A percentile compares a stretch with the other conserved stretches of the same genome.
phyloP scores from a whole-genome alignment of 257 asterid genomes.

The Rehmannia glutinosa region DNA sequence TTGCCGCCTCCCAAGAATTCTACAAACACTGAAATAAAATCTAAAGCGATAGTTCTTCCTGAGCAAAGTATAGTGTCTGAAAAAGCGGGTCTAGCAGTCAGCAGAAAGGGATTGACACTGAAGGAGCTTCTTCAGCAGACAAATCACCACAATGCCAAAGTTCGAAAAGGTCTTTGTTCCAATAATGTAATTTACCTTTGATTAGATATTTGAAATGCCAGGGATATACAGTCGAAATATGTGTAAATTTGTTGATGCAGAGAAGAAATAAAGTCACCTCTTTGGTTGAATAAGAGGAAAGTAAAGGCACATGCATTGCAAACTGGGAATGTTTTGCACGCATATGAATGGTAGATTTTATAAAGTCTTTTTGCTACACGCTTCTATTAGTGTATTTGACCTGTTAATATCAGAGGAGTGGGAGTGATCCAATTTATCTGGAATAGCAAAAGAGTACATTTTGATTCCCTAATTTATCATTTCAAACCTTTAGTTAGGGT shows the following conservation, averaged over 20 bases:
- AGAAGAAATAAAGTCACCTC: no score
- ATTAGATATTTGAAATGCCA: background rate
- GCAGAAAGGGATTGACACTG: constrained; percentile 79
- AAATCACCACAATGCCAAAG: constrained; percentile 87
- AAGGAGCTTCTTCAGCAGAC: constrained; percentile 98
- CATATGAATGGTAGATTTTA: no score
- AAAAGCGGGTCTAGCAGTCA: constrained; percentile 75
- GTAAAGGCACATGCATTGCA: no score
- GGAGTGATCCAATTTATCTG: background rate
- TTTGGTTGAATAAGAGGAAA: no score
- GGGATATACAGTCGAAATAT: background rate
- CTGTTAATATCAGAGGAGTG: background rate
- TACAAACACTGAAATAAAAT: constrained; percentile 75
- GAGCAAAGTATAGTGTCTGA: constrained; percentile 90
- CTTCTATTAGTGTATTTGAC: background rate
- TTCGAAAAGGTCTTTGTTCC: constrained; percentile 59
- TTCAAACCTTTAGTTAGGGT: background rate
- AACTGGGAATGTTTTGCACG: no score
- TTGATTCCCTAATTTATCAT: background rate
- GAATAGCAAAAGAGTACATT: background rate
- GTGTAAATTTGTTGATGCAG: no score
- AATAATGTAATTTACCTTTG: background rate
- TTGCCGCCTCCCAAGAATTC: constrained; percentile 93
- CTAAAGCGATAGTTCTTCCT: constrained; percentile 84
- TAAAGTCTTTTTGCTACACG: no score